Base-by-base conservation (phyloP, 2,329 filamentous ascomycete species). In the Fusarium sp. region DNA sequence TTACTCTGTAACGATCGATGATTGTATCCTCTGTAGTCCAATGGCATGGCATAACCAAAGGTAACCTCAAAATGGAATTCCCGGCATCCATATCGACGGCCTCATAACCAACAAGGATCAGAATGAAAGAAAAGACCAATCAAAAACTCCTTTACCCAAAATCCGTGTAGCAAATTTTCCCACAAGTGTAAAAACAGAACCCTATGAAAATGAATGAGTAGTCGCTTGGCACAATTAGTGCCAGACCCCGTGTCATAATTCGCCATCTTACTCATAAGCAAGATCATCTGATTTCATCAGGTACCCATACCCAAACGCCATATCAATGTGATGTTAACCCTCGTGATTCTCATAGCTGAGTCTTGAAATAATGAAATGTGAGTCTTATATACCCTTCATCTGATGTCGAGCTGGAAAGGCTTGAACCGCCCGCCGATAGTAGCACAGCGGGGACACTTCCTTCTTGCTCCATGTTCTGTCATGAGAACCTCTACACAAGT, bases 401-500 rank as follows among this genome's bases (percentile, higher is more conserved):
- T 83, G 62, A 95, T 89, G 72, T 94, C 91, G 73, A 95, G 81
- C 77, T 93, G 90, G 76, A 95, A 93, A 38, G 90, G 90, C 78
- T 94, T 94, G 78, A 92, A 94, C 61, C 88, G 86, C 49, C 89
- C 90, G 51, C 91, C 91, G 62, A 93, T 89, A 35, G 89, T 91
- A 52, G 88, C 89, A 74, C 91, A 95, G 65, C 88, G 84, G 55
- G 91, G 91, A 78, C 91, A 95, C 74, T 91, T 91, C 70, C 89
- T 85, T 61, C 90, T 80, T 11, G 90, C 90, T 46, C 90, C 88
- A 74, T 92, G 89, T 74, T 92, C 90, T 68, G 85, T 86, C 77
- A 92, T 88, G 52, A 94, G 81, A 31, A 91, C 87, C 70, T 93
- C 90, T 55, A 97, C 92, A 71, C 94, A 98, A 57, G 92, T 88